Base-by-base conservation (phyloP, 805 yeast species). In the Hanseniaspora occidentalis region DNA sequence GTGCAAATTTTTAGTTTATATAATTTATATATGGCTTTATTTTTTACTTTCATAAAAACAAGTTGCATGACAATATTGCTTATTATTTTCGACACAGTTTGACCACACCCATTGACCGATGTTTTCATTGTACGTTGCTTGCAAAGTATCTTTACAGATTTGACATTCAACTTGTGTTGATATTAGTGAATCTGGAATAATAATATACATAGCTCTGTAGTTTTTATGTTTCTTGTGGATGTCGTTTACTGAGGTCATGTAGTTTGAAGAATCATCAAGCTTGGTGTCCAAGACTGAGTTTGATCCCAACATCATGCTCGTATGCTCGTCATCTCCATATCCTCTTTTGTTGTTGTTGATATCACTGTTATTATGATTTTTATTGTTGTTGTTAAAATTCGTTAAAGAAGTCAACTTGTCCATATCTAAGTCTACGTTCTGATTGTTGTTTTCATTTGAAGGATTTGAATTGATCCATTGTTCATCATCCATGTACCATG, bases 21-120 rank as follows among this genome's bases (percentile, higher is more conserved):
- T n/a, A n/a, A n/a, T n/a, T n/a, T n/a, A n/a, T n/a, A n/a, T n/a
- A n/a, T n/a, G n/a, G n/a, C n/a, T n/a, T 8, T 25, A 29, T 29
- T 14, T 13, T 14, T 14, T 29, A 29, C 33, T 29, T 8, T 29
- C 33, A 14, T 69, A 60, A 52, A 70, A 74, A 53, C 94, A 83
- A 1, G 75, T 67, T 31, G 77, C 77, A 59, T 83, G 92, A 53
- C 73, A 77, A 20, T 73, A 66, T 2, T 67, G 71, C 39, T 68
- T 64, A 10, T 13, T 17, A 1, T 64, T 65, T 39, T 65, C 66
- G 11, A 77, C 65, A 2, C 85, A 79, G 52, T 79, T 77, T 45
- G 65, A 69, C 86, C 88, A 82, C 17, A 82, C 71, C 94, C 94
- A 83, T 48, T 80, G 88, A 43, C 86, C 89, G 2, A 70, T 59